Evolutionary conservation across 148 eudicot genomes (phyloP).

Genomic region (Rhododendron griersonianum): DNA sequence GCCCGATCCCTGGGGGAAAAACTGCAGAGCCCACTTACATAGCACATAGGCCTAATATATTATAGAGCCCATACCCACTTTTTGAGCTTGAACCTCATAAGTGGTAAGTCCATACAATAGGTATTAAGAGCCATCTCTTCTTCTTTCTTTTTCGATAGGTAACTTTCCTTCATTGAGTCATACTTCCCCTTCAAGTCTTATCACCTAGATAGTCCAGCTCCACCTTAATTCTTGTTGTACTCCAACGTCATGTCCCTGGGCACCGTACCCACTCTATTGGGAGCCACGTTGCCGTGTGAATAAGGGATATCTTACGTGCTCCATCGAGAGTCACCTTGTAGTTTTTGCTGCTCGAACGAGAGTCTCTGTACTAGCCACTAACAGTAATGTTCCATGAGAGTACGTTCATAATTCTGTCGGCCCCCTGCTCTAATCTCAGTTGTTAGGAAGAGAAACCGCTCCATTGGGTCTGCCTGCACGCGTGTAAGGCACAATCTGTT

Average conservation of each 20-base stretch:
- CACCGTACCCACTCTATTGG: neutral
- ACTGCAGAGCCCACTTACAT: neutral
- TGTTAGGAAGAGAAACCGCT: neutral
- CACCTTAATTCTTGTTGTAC: neutral
- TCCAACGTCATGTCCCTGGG: neutral
- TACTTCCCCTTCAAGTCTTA: neutral
- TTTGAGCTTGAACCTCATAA: neutral
- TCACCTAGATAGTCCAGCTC: neutral
- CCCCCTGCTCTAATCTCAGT: neutral
- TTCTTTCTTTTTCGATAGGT: neutral
- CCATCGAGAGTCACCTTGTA: neutral
- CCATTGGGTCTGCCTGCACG: neutral
- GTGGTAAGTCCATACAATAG: neutral
- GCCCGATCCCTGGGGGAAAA: neutral
- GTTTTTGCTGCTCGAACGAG: neutral
- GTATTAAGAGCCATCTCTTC: neutral
- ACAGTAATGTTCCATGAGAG: neutral
- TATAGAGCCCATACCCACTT: neutral
- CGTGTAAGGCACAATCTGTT: neutral
- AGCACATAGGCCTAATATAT: neutral
- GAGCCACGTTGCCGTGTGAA: neutral
- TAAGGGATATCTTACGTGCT: neutral
- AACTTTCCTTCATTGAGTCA: neutral
- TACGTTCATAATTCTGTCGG: neutral
- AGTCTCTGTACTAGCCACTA: neutral